Evolutionary conservation across 768 basidiomycete genomes (phyloP).

Genomic region (Podaxis pistillaris): DNA sequence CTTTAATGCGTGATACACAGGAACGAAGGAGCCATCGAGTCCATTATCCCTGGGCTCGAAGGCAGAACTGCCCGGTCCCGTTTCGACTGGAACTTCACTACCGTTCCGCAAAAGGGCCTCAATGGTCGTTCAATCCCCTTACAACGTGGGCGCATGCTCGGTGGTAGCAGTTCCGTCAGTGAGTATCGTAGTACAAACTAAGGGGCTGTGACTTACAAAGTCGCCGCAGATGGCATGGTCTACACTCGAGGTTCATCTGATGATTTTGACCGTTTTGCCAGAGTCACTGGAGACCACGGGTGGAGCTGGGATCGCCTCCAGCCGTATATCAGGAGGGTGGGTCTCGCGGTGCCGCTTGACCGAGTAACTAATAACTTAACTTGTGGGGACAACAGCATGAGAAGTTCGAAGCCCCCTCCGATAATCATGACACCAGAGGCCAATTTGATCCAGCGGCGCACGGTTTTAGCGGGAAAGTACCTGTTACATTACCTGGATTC

Average conservation of each 20-base stretch:
- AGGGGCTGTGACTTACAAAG: neutral
- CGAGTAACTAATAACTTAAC: neutral
- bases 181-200: conserved; percentile 3
- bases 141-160: conserved; percentile 28
- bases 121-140: conserved; percentile 22
- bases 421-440: conserved; percentile 18
- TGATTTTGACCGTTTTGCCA: conserved; percentile 22
- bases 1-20: neutral
- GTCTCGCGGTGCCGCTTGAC: neutral
- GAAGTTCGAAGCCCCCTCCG: conserved; percentile 19
- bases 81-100: conserved; percentile 31
- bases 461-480: conserved; percentile 19
- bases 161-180: conserved; percentile 31
- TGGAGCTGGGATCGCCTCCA: conserved; percentile 31
- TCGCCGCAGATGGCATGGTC: conserved; percentile 19
- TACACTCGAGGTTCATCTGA: conserved; percentile 16
- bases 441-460: conserved; percentile 22
- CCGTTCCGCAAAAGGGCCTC: conserved; percentile 24
- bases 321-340: conserved; percentile 27
- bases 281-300: conserved; percentile 24
- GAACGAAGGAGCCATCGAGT: conserved; percentile 16
- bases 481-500: conserved; percentile 18
- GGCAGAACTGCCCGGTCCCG: neutral
- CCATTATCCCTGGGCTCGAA: conserved; percentile 16
- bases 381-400: conserved; percentile 18